Evolutionary conservation across 75 land plant species (phyloP), one percentile per base, ranked within the genome.

Genomic region (Cryptomeria japonica): DNA sequence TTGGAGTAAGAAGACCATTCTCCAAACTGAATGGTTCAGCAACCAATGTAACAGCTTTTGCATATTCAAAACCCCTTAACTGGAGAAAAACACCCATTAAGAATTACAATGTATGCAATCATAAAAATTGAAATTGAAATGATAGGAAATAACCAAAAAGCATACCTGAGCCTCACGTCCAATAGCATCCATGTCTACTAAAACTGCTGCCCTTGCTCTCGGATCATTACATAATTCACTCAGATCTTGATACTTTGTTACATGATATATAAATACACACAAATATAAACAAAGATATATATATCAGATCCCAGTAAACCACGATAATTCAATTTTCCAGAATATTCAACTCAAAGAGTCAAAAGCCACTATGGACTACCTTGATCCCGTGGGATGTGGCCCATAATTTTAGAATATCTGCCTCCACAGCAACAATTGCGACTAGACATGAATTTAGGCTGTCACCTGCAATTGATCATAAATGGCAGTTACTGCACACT

Each of bases 31-130:
- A 95, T 22, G 97, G 99, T 83, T 97, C 98, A 47, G 89, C 68
- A 39, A 95, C 96, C 86, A 97, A 87, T 34, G 95, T 94, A 34
- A 97, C 95, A 68, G 96, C 93, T 90, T 97, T 97, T 75, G 94
- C 99, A 91, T 93, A 97, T 91, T 97, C 99, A 91, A 97, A 97
- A 38, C 99, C 99, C 87, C 99, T 93, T 87, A 97, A 88, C 99
- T 97, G 96, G 22, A 85, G 58, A 58, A 15, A 37, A 85, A 11
- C 86, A 19, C 11, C 76, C n/a, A 55, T 19, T 75, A 51, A 36
- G 15, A 11, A 85, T 85, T 51, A 55, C 18, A 51, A 19, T 36
- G 61, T n/a, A 31, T 58, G 28, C 22, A 39, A 51, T 56, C 72
- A 25, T 56, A 36, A 32, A 32, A 22, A 8, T 15, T 15, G n/a